A percentile compares a stretch with the other conserved stretches of the same genome.
Evolutionary conservation across 1,284 basidiomycete species (phyloP).

Genomic region (Naganishia albida): DNA sequence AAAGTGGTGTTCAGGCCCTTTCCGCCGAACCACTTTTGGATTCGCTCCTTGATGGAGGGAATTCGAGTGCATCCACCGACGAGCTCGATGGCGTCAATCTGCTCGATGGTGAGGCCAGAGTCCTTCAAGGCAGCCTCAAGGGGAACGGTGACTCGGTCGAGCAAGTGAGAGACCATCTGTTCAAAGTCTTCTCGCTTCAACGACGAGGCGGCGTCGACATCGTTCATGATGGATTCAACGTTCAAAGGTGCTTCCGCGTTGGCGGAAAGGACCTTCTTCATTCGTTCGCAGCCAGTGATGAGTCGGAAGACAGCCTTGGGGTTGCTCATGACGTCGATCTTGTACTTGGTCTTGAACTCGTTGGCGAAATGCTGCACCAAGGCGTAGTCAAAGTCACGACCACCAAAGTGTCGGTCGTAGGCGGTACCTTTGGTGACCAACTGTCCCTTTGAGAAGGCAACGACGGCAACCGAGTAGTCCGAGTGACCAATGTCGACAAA

Average conservation of each 20-base stretch:
- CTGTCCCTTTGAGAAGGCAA: conserved; percentile 89
- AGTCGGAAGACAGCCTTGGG: conserved; percentile 92
- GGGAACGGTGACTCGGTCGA: conserved; percentile 62
- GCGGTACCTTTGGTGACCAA: conserved; percentile 80
- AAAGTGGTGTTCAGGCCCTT: conserved; percentile 81
- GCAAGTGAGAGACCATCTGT: conserved; percentile 58
- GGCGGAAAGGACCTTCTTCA: conserved; percentile 75
- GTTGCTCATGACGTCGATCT: conserved; percentile 84
- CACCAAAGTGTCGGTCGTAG: conserved; percentile 86
- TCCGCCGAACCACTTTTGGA: conserved; percentile 64
- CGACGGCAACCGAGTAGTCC: conserved; percentile 76
- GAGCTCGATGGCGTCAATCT: conserved; percentile 68
- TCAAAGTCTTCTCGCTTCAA: conserved; percentile 66
- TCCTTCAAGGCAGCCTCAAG: conserved; percentile 62
- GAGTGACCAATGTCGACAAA: conserved; percentile 94
- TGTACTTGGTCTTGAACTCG: conserved; percentile 91
- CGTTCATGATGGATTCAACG: conserved; percentile 91
- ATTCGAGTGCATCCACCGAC: conserved; percentile 69
- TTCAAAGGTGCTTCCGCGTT: conserved; percentile 82
- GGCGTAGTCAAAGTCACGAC: conserved; percentile 87
- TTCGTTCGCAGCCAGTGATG: conserved; percentile 70
- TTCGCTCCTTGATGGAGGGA: conserved; percentile 67
- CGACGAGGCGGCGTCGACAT: conserved; percentile 69
- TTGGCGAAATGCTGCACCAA: conserved; percentile 81
- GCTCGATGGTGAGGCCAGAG: conserved; percentile 62